A percentile compares a stretch with the other conserved stretches of the same genome.
These are phyloP conservation scores for Furcasterigmium furcatum DNA, from an alignment of 2,329 filamentous ascomycete species.

Conservation along the genomic window DNA sequence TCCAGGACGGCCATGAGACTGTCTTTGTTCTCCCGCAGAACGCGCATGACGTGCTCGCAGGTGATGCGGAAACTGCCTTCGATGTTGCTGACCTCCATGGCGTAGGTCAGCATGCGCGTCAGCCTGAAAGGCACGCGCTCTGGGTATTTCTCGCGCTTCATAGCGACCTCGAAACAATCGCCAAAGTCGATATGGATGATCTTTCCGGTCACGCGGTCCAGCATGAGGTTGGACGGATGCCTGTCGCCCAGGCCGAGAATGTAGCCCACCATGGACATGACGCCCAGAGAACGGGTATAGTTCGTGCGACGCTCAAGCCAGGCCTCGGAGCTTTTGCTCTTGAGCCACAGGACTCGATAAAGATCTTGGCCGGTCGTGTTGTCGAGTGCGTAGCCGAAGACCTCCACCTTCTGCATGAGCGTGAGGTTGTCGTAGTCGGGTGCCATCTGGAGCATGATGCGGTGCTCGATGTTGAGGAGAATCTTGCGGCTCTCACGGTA, in stretches of 20 bases:
- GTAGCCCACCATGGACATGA: constrained; percentile 99
- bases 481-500: constrained; percentile 98
- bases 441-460: constrained; percentile 99
- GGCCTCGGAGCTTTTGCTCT: constrained; percentile 95
- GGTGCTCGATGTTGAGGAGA: constrained; percentile 96
- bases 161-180: constrained; percentile 98
- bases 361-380: constrained; percentile 99
- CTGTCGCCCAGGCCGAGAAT: constrained; percentile 95
- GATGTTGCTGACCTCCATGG: constrained; percentile 99
- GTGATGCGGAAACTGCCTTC: constrained; percentile 98
- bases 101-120: constrained; percentile 98
- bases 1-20: constrained; percentile 97
- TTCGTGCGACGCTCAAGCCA: constrained; percentile 99
- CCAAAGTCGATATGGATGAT: constrained; percentile 99
- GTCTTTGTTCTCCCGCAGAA: constrained; percentile 95
- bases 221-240: constrained; percentile 96
- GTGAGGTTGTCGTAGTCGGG: constrained; percentile 98
- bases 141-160: constrained; percentile 99
- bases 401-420: constrained; percentile 99
- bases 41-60: constrained; percentile 97
- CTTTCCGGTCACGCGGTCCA: constrained; percentile 92
- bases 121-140: constrained; percentile 97
- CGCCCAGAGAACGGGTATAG: constrained; percentile 92
- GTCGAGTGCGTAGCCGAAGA: constrained; percentile 97
- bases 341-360: constrained; percentile 96